Evolutionary conservation across 2,329 filamentous ascomycete species (phyloP).

Genomic region (Scortechinia acanthostroma): DNA sequence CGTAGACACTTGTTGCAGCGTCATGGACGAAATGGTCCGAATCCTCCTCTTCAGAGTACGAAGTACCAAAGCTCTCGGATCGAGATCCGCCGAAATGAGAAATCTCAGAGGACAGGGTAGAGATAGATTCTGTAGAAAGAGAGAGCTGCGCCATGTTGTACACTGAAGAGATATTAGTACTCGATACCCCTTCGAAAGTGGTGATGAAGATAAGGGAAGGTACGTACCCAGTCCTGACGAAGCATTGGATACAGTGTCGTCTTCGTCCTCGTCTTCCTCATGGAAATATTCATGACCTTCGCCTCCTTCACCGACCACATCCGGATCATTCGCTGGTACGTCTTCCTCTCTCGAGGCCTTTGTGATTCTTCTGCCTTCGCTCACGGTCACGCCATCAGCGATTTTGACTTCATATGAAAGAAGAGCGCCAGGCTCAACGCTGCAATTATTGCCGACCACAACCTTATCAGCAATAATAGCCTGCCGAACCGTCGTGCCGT

Average conservation of each 20-base stretch:
- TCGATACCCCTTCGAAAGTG: too few species aligned
- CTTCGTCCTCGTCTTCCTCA: conserved; percentile 39
- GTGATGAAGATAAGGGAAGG: too few species aligned
- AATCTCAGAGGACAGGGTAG: conserved; percentile 55
- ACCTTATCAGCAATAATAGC: conserved; percentile 73
- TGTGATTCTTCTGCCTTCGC: conserved; percentile 20
- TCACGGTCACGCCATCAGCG: conserved; percentile 46
- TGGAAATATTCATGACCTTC: conserved; percentile 40
- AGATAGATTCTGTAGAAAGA: conserved; percentile 45
- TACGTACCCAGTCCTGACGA: conserved; percentile 39
- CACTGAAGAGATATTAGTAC: conserved; percentile 45
- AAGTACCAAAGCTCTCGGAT: conserved; percentile 48
- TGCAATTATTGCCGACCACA: conserved; percentile 64
- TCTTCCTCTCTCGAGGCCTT: conserved; percentile 27
- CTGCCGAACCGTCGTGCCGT: conserved; percentile 63
- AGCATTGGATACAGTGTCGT: conserved; percentile 10
- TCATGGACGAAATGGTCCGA: conserved; percentile 73
- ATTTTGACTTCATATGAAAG: conserved; percentile 74
- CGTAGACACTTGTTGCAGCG: conserved; percentile 78
- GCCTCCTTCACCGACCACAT: conserved; percentile 37
- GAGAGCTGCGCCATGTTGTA: conserved; percentile 44
- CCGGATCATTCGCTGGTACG: conserved; percentile 28
- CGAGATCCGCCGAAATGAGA: conserved; percentile 70
- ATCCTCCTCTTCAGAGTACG: conserved; percentile 24
- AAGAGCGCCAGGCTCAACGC: conserved; percentile 65